Evolutionary conservation across 2,329 filamentous ascomycete genomes (phyloP), one percentile per base, ranked within the genome.

Genomic region (Plenodomus tracheiphilus): DNA sequence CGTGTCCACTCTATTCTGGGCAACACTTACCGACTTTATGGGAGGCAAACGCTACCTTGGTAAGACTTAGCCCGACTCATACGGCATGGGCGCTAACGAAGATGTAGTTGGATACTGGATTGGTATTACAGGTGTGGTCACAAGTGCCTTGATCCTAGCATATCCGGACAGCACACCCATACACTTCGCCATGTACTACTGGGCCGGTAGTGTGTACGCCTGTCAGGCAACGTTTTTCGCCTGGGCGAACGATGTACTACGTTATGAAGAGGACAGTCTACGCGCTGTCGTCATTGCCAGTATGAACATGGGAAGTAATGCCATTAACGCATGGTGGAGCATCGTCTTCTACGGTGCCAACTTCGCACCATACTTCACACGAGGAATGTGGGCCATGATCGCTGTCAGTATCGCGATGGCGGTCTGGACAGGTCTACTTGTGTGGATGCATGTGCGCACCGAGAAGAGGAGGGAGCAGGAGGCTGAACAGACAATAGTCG

Each of bases 361-460:
- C 2, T 80, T 82, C 67, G 87, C 86, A 2, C 87, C 86, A 0
- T 81, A 80, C 74, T 88, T 88, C 52, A 83, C 69, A 77, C 77
- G 78, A 49, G 85, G 86, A n/a, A 87, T 88, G 85, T 88, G 82
- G 79, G 85, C 85, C 2, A 88, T 88, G 86, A 86, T 89, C 62
- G 85, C 77, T 1, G 77, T 78, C 7, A 84, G 79, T 18, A 81
- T 87, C 44, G 80, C 79, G 2, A 70, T 88, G 63, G 77, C 75
- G 0, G 55, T 84, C 1, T 88, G 85, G 85, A 83, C 82, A 1
- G 78, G 69, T 0, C 75, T 76, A 1, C 64, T 87, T 36, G 73
- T 80, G 1, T 82, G 75, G 59, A 69, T 79, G 56, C 73, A 75
- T 8, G 53, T 56, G 10, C 66, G 73, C 43, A 69, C 72, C 10